Evolutionary conservation across 352 stramenopile species (phyloP).

Genomic region (Elongisporangium prolatum): DNA sequence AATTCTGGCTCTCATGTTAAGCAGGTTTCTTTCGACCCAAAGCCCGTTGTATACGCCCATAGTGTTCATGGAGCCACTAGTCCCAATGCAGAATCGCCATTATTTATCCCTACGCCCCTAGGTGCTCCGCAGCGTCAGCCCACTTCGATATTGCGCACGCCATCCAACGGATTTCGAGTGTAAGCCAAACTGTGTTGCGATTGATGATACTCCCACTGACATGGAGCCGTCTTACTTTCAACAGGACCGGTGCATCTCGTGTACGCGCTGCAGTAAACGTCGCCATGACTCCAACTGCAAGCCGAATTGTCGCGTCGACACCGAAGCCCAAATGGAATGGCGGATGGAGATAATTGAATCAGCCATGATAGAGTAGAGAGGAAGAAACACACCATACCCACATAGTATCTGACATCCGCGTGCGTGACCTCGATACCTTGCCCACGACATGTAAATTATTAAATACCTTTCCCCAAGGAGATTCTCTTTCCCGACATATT

Average conservation of each 20-base stretch:
- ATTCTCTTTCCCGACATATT: slow-evolving; percentile 6
- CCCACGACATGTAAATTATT: slow-evolving; percentile 6
- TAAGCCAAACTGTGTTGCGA: slow-evolving; percentile 12
- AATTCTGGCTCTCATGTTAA: slow-evolving; percentile 15
- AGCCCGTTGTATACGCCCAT: slow-evolving; percentile 1
- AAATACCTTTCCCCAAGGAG: slow-evolving; percentile 3
- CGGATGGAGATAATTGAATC: slow-evolving; percentile 37
- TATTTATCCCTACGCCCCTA: not conserved
- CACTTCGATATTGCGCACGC: slow-evolving; percentile 17
- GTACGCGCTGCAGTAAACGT: slow-evolving; percentile 33
- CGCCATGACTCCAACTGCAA: slow-evolving; percentile 15
- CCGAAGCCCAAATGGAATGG: slow-evolving; percentile 61
- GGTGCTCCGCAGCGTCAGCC: slow-evolving; percentile 20
- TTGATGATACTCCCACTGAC: not conserved
- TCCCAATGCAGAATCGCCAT: not conserved
- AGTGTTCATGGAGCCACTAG: not conserved
- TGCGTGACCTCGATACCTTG: not conserved
- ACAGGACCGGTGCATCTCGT: slow-evolving; percentile 25
- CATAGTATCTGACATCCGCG: not conserved
- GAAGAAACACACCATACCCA: not conserved
- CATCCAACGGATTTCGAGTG: slow-evolving; percentile 27
- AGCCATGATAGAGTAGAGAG: not conserved
- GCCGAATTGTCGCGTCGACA: slow-evolving; percentile 21
- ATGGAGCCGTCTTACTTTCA: slow-evolving; percentile 8
- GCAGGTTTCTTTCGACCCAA: slow-evolving; percentile 67